A percentile compares a stretch with the other conserved stretches of the same genome.
phyloP scores from a whole-genome alignment of 805 yeast genomes.

The Candida incommunis region DNA sequence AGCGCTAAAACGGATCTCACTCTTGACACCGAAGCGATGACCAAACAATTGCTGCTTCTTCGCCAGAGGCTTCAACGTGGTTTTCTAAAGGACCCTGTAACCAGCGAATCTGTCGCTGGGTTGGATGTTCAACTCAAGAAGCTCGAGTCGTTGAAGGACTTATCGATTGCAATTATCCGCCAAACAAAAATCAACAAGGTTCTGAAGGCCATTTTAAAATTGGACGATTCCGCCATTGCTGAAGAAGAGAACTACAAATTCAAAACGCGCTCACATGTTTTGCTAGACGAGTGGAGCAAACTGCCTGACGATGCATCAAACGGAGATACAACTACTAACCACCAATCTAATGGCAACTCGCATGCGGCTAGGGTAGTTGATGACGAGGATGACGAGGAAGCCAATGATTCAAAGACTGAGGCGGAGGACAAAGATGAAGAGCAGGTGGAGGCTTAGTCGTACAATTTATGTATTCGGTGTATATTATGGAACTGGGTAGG shows the following conservation, averaged over 20 bases:
- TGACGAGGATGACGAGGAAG: background rate
- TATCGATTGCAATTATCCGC: conserved; percentile 18
- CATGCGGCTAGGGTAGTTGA: conserved; percentile 1
- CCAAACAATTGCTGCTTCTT: conserved; percentile 13
- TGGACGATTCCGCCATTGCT: conserved; percentile 14
- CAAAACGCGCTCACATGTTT: conserved; percentile 13
- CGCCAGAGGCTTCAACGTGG: conserved; percentile 21
- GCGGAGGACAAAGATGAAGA: too few relatives aligned
- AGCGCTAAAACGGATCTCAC: conserved; percentile 1
- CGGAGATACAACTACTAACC: background rate
- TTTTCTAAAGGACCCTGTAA: conserved; percentile 15
- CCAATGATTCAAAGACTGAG: too few relatives aligned
- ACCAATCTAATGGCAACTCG: background rate
- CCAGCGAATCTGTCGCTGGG: conserved; percentile 15
- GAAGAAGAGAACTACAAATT: conserved; percentile 18
- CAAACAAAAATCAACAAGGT: conserved; percentile 22
- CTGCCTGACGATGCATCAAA: conserved; percentile 3
- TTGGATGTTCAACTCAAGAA: conserved; percentile 15
- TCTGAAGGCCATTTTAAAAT: conserved; percentile 17
- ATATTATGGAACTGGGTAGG: too few relatives aligned
- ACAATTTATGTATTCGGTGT: too few relatives aligned
- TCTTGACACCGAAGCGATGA: conserved; percentile 6
- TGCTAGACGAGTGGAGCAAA: conserved; percentile 15
- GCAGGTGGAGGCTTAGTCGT: too few relatives aligned
- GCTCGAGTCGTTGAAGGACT: conserved; percentile 17